Evolutionary conservation across 768 basidiomycete genomes (phyloP), one percentile per base, ranked within the genome.

Genomic region (Amanita pseudoporphyria): DNA sequence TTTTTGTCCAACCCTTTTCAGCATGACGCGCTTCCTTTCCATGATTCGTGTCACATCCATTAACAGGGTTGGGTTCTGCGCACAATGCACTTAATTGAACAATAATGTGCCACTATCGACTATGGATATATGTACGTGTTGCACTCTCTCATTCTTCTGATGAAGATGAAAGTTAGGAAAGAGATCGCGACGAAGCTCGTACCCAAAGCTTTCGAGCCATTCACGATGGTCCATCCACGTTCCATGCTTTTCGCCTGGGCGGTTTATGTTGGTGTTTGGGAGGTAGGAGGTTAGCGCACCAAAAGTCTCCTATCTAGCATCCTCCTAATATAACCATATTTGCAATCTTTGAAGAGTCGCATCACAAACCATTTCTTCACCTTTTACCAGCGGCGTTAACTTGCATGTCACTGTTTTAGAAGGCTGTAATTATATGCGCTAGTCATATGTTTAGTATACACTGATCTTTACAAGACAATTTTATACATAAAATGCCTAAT

Each of bases 161-260:
- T 39, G 47, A 6, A 26, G 48, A 16, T 51, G n/a, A 64, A 64
- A 67, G 2, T 65, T 64, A 2, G 64, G 58, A 10, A 52, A 51
- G 63, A 64, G 65, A 5, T 67, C 57, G 0, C 60, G 57, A 1
- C 62, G 64, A n/a, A 70, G 60, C 10, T 43, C 52, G 51, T 69
- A 69, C 4, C 68, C 64, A 44, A 53, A 52, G 6, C 59, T 53
- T 21, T 57, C 47, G 5, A 67, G 53, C 62, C 60, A 67, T 16
- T 49, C 19, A 22, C 62, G 58, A 40, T 58, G 61, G 37, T 60
- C 57, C 1, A 56, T 13, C 58, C 60, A 62, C 13, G 42, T 30
- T 46, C 58, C 55, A 36, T 45, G 28, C 18, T 31, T 31, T 21
- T 45, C 28, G 31, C 41, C 41, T 14, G 13, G n/a, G 21, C 5